Evolutionary conservation across 2,329 filamentous ascomycete genomes (phyloP).

Genomic region (Nigrograna mackinnonii): DNA sequence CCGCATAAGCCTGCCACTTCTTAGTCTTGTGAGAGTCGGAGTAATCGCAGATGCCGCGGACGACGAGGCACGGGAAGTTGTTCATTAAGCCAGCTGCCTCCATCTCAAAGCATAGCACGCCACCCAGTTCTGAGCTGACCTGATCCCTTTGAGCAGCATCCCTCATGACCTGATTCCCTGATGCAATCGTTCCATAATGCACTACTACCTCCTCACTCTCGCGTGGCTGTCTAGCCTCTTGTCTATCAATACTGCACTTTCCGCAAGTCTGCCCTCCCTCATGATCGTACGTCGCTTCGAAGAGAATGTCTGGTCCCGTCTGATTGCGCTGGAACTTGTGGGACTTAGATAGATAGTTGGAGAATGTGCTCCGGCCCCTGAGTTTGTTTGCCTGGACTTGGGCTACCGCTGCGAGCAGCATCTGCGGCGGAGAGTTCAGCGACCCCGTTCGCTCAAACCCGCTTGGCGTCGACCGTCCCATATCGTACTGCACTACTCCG

Average conservation of each 20-base stretch:
- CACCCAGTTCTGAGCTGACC: not conserved
- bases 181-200: no score
- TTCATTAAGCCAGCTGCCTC: no score
- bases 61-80: conserved; percentile 1
- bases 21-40: conserved; percentile 6
- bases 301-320: conserved; percentile 1
- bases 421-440: not conserved
- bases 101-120: conserved; percentile 4
- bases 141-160: conserved; percentile 1
- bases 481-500: conserved; percentile 1
- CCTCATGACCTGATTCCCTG: conserved; percentile 1
- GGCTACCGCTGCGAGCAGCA: conserved; percentile 1
- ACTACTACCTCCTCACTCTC: not conserved
- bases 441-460: conserved; percentile 1
- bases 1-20: conserved; percentile 1
- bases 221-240: not conserved
- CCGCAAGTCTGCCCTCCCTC: not conserved
- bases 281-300: conserved; percentile 1
- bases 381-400: conserved; percentile 1
- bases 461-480: not conserved
- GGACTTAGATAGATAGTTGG: not conserved
- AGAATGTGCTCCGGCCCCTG: not conserved
- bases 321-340: not conserved
- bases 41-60: conserved; percentile 8
- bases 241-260: not conserved